These are phyloP conservation scores for Novymonas esmeraldas DNA, from an alignment of 208 protist species.

Conservation along the genomic window DNA sequence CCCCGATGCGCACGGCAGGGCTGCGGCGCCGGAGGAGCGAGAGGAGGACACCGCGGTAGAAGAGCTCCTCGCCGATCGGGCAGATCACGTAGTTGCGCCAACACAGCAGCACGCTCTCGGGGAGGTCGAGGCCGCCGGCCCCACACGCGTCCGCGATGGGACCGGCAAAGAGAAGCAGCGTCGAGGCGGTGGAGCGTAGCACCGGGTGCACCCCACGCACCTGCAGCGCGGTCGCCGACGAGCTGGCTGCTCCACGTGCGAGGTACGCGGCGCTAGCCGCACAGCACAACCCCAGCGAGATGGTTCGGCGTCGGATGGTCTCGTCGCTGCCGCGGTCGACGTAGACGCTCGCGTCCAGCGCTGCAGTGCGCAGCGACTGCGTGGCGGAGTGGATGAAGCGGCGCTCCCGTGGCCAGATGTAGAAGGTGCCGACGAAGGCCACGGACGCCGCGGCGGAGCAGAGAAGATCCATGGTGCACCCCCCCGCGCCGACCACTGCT, in stretches of 20 bases:
- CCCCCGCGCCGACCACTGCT: background rate
- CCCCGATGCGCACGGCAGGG: constrained; percentile 25
- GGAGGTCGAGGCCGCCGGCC: constrained; percentile 1
- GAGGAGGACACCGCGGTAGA: constrained; percentile 76
- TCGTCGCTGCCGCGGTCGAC: constrained; percentile 47
- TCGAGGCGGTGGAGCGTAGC: constrained; percentile 23
- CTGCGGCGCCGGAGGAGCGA: constrained; percentile 38
- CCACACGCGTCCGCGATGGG: constrained; percentile 30
- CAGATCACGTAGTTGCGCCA: constrained; percentile 61
- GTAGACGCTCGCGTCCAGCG: constrained; percentile 26
- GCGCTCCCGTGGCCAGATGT: constrained; percentile 56
- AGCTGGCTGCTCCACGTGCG: background rate
- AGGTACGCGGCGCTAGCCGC: constrained; percentile 20
- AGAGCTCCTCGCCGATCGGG: constrained; percentile 74
- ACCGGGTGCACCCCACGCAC: background rate
- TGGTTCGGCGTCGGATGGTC: constrained; percentile 40
- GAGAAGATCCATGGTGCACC: constrained; percentile 47
- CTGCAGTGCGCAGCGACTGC: constrained; percentile 39
- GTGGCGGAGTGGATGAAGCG: constrained; percentile 31
- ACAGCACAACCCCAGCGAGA: constrained; percentile 26
- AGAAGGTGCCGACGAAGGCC: constrained; percentile 67
- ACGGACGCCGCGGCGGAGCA: constrained; percentile 27
- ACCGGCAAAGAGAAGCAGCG: constrained; percentile 50
- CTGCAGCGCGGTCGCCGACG: background rate
- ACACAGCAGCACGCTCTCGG: constrained; percentile 12